Evolutionary conservation across 495 filamentous ascomycete species (phyloP), one percentile per base, ranked within the genome.

Genomic region (Choiromyces venosus): DNA sequence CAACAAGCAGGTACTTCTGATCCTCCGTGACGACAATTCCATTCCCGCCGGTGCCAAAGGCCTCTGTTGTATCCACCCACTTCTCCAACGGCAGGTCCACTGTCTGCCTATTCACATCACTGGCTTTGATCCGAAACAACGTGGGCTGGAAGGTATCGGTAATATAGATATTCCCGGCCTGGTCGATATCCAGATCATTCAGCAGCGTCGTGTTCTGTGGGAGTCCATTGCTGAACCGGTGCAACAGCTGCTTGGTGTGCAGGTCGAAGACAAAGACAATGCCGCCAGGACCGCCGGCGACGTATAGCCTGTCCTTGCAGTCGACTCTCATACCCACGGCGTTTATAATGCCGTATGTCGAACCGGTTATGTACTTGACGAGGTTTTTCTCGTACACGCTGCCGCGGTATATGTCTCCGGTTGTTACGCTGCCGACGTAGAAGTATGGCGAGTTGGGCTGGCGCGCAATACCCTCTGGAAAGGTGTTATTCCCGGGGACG

Each of bases 131-230:
- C 39, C 65, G 61, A 39, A 61, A 69, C 46, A 76, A 9, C 19
- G 61, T 68, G 2, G 66, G 71, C 6, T 4, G 37, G 36, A 7
- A 8, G n/a, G 74, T 66, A 61, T 76, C 74, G 29, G 66, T 52
- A 40, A 76, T 37, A 39, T 72, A 74, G 39, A 72, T 35, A 19
- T 67, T 44, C 29, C 69, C 73, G 29, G 56, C 65, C 18, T 68
- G 73, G 29, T 65, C 39, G 18, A 75, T 65, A 2, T 19, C 64
- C 12, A 75, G n/a, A n/a, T 75, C 74, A 65, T 78, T 76, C 10
- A 75, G 37, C 9, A 66, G n/a, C 1, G 65, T 12, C 10, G 3
- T 0, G 37, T 37, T 37, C n/a, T 29, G 9, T 2, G n/a, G 12
- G 67, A 61, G 29, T 14, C n/a, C 10, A 12, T 29, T 40, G 10